Conservation (phyloP, 768 basidiomycete genomes). For the Tulasnella sp. region DNA sequence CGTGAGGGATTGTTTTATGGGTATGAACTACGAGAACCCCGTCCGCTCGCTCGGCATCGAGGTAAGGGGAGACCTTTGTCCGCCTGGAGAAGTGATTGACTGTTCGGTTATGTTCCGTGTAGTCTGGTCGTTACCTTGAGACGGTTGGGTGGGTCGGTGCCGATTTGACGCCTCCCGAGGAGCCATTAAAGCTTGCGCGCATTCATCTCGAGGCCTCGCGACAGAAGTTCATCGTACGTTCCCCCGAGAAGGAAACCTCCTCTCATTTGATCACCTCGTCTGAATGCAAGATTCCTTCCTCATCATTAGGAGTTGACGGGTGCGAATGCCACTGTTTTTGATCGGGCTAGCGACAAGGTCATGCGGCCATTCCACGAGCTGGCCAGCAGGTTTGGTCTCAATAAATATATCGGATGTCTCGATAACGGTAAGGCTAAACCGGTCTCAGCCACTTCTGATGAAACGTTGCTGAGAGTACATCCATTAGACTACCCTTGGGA, state of each 20-base stretch:
- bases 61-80: neutral
- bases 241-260: neutral
- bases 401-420: neutral
- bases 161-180: neutral
- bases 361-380: neutral
- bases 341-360: neutral
- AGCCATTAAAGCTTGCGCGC: neutral
- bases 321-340: neutral
- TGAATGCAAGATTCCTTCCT: neutral
- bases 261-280: neutral
- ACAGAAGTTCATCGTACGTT: neutral
- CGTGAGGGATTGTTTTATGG: neutral
- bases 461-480: neutral
- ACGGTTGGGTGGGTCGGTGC: constrained; percentile 16
- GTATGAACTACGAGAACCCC: neutral
- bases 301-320: neutral
- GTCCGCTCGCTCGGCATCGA: constrained; percentile 12
- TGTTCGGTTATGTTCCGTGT: neutral
- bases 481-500: constrained; percentile 1
- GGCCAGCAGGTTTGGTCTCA: neutral
- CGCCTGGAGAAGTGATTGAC: neutral
- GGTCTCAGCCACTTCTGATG: neutral
- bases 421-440: neutral
- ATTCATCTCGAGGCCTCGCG: neutral
- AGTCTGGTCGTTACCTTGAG: constrained; percentile 17